Evolutionary conservation across 1,139 yeast species (phyloP), one percentile per base, ranked within the genome.

Genomic region (Candida glucosophila): DNA sequence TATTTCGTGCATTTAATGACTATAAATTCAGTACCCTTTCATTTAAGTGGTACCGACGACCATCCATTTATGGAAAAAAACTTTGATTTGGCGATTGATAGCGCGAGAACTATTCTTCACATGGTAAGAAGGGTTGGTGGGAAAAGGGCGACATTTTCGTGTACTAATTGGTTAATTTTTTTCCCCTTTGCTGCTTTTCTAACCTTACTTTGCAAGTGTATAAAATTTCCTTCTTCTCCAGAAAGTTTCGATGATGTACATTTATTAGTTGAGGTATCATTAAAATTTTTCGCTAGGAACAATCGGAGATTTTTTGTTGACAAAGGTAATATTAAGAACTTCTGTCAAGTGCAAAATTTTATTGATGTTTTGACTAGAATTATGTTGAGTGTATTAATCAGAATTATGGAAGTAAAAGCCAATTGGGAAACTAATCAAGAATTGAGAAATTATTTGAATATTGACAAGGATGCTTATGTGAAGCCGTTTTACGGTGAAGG

Each of bases 181-280:
- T 58, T 43, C 30, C 61, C 65, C 0, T 40, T 54, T 14, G 41
- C 54, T 13, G 67, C 67, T 2, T 57, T 47, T 29, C 42, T 60
- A 22, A 48, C 44, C 16, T 28, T 62, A 3, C 30, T 53, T 4
- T 53, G 59, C 0, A 44, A 52, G 10, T 48, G 59, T 20, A 37
- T 61, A 22, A 57, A 54, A 34, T 44, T 49, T 20, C 60, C 64
- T 1, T 40, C 40, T 4, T 38, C 44, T n/a, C 40, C 47, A 1
- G 64, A 54, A 6, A 39, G 53, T 1, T 34, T 35, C 12, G 35
- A 34, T 14, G 67, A 62, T 38, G 36, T 58, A 12, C 41, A 47
- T 16, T 35, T 61, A 15, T 44, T 62, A 24, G 44, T 54, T 21
- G 50, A 49, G 7, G 34, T 46, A 3, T 46, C 61, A 1, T 41